These are phyloP conservation scores for Mariannaea elegans DNA, from an alignment of 2,329 filamentous ascomycete genomes.

Conservation along the genomic window DNA sequence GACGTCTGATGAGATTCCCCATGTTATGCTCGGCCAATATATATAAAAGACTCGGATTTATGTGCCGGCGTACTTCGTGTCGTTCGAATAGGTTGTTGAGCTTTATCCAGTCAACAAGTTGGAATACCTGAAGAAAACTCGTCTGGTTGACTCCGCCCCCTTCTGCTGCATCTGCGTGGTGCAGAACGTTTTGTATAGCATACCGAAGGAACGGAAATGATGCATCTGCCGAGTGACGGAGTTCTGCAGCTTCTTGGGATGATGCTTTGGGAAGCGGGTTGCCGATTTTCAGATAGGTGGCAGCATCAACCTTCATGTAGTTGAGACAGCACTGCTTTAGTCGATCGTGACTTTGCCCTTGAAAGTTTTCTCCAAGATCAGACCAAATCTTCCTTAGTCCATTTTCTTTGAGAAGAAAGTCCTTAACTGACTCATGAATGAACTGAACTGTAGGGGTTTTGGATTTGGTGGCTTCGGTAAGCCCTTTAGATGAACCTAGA, in stretches of 20 bases:
- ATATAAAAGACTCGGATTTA: too few relatives aligned
- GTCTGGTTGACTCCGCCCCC: conserved; percentile 37
- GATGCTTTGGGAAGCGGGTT: background rate
- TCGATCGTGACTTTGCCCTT: conserved; percentile 50
- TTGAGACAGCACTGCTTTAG: conserved; percentile 44
- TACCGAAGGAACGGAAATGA: conserved; percentile 58
- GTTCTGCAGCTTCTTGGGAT: too few relatives aligned
- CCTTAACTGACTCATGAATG: conserved; percentile 60
- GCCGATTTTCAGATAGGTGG: too few relatives aligned
- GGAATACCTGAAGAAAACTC: conserved; percentile 44
- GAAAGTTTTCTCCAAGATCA: conserved; percentile 41
- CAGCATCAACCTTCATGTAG: conserved; percentile 44
- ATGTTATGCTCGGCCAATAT: too few relatives aligned
- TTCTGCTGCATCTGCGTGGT: conserved; percentile 50
- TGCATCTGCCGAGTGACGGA: background rate
- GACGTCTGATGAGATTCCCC: too few relatives aligned
- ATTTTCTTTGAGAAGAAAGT: conserved; percentile 53
- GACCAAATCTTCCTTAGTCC: conserved; percentile 45
- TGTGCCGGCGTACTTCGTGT: too few relatives aligned
- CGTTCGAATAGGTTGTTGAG: conserved; percentile 34
- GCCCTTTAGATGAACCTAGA: conserved; percentile 56
- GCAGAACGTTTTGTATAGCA: conserved; percentile 49
- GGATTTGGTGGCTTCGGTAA: conserved; percentile 53
- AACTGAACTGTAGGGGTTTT: conserved; percentile 54
- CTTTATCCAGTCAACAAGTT: conserved; percentile 40